Conservation (phyloP, 1,284 basidiomycete genomes). For the Tilletia horrida region DNA sequence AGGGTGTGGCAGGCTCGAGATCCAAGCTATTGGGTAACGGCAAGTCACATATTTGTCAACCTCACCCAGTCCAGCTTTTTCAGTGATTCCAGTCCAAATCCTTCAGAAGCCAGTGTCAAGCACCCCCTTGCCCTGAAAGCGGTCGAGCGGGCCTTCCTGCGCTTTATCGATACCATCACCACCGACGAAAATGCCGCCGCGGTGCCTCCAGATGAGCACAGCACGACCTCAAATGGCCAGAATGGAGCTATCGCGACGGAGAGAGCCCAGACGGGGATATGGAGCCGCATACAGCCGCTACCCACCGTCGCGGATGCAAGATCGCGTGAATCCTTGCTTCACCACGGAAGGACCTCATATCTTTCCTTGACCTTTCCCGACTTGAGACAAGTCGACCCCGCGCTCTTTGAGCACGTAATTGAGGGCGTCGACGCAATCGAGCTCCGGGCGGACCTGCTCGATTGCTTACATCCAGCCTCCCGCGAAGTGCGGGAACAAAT, state of each 20-base stretch:
- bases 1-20: slow-evolving; percentile 14
- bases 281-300: slow-evolving; percentile 1
- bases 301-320: slow-evolving; percentile 22
- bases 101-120: too few relatives aligned
- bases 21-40: slow-evolving; percentile 19
- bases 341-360: slow-evolving; percentile 19
- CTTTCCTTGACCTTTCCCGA: slow-evolving; percentile 27
- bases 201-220: background rate
- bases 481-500: background rate
- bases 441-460: slow-evolving; percentile 26
- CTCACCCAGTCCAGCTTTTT: slow-evolving; percentile 8
- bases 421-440: slow-evolving; percentile 28
- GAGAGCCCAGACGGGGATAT: background rate
- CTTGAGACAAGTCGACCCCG: slow-evolving; percentile 16
- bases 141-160: slow-evolving; percentile 21
- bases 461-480: slow-evolving; percentile 19
- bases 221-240: background rate
- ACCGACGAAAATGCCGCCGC: background rate
- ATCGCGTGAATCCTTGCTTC: slow-evolving; percentile 19
- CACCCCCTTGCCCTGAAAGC: slow-evolving; percentile 25
- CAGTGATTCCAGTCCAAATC: background rate
- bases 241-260: background rate
- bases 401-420: slow-evolving; percentile 16
- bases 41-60: slow-evolving; percentile 19
- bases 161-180: slow-evolving; percentile 21